These are phyloP conservation scores for Zymoseptoria pseudotritici DNA, from an alignment of 2,329 filamentous ascomycete genomes.

Conservation along the genomic window DNA sequence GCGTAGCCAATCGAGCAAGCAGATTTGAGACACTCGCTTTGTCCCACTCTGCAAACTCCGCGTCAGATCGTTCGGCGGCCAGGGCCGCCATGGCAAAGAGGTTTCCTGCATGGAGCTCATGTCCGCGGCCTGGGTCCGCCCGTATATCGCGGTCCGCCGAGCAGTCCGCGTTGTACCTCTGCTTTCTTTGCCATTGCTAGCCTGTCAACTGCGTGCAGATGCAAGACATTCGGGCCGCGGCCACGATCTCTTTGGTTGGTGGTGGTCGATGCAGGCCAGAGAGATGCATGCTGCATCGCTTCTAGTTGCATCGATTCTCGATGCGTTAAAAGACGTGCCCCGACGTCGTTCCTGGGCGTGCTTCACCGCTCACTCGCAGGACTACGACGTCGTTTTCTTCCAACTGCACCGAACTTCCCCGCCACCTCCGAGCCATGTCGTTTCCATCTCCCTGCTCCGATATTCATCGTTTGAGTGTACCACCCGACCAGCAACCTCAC, in stretches of 20 bases:
- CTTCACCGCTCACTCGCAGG: constrained; percentile 7
- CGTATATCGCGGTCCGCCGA: background rate
- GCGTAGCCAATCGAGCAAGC: constrained; percentile 9
- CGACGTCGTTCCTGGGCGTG: background rate
- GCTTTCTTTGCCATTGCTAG: constrained; percentile 1
- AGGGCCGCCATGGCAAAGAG: constrained; percentile 2
- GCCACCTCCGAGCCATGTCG: constrained; percentile 15
- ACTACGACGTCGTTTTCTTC: background rate
- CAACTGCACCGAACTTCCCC: constrained; percentile 3
- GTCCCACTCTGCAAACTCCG: constrained; percentile 25
- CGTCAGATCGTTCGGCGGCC: constrained; percentile 1
- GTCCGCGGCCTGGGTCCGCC: background rate
- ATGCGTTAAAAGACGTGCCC: constrained; percentile 7
- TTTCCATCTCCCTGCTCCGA: constrained; percentile 17
- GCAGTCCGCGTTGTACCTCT: background rate
- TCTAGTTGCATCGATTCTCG: background rate
- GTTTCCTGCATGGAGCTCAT: constrained; percentile 2
- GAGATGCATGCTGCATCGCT: background rate
- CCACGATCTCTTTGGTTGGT: constrained; percentile 4
- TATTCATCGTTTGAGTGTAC: constrained; percentile 9
- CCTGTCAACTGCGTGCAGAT: constrained; percentile 2
- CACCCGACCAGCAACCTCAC: constrained; percentile 11
- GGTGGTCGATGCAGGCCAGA: constrained; percentile 5
- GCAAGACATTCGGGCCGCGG: constrained; percentile 8
- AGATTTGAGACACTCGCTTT: constrained; percentile 21